Evolutionary conservation across 805 yeast genomes (phyloP).

Genomic region (Candida methanosorbosa): DNA sequence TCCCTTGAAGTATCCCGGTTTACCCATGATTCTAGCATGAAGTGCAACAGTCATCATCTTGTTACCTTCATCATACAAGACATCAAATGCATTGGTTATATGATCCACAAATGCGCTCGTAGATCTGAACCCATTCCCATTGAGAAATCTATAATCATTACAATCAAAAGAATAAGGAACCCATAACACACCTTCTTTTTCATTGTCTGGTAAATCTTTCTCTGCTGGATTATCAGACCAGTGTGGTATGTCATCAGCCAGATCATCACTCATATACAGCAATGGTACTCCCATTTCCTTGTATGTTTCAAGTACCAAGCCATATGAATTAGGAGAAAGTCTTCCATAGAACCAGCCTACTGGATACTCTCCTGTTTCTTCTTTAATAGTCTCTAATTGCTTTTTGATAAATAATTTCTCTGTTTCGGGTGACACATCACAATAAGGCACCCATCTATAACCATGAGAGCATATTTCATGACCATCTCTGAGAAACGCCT

Average conservation of each 20-base stretch:
- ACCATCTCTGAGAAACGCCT: conserved; percentile 27
- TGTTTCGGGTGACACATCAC: conserved; percentile 18
- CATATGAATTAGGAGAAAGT: conserved; percentile 21
- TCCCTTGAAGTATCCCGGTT: conserved; percentile 27
- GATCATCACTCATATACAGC: conserved; percentile 26
- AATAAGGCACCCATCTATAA: conserved; percentile 27
- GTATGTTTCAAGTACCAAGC: conserved; percentile 26
- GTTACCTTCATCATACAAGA: conserved; percentile 26
- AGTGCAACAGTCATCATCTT: conserved; percentile 29
- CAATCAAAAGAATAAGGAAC: conserved; percentile 19
- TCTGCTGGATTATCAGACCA: conserved; percentile 26
- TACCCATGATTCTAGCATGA: conserved; percentile 27
- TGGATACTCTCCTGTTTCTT: conserved; percentile 25
- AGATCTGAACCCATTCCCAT: conserved; percentile 17
- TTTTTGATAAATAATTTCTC: conserved; percentile 24
- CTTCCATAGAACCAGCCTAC: conserved; percentile 30
- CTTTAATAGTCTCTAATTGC: conserved; percentile 21
- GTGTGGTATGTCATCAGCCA: conserved; percentile 28
- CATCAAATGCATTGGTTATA: conserved; percentile 27
- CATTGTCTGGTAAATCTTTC: conserved; percentile 6
- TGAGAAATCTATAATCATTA: conserved; percentile 18
- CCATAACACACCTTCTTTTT: conserved; percentile 18
- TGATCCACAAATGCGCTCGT: conserved; percentile 19
- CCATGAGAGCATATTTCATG: conserved; percentile 31
- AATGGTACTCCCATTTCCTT: conserved; percentile 23